A percentile compares a stretch with the other conserved stretches of the same genome.
phyloP scores from a whole-genome alignment of 345 rosid species.

The Pugionium cornutum region DNA sequence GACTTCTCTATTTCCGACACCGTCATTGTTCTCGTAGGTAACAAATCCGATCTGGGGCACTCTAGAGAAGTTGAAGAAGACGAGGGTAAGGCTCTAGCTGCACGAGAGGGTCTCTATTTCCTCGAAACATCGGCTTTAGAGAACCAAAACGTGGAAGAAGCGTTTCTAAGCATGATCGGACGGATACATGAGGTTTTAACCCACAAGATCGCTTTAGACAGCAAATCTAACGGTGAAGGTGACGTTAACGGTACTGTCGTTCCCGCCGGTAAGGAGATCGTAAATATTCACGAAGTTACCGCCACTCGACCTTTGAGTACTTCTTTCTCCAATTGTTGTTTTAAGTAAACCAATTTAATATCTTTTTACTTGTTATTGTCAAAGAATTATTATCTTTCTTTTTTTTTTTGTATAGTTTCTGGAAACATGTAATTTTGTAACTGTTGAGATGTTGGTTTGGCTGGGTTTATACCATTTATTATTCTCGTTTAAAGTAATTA shows the following conservation, averaged over 20 bases:
- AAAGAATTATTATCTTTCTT: background rate
- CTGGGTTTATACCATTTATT: background rate
- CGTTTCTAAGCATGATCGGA: too few species aligned
- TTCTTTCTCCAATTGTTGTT: constrained; percentile 55
- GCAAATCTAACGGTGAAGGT: too few species aligned
- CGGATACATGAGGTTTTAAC: too few species aligned
- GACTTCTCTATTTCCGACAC: constrained; percentile 53
- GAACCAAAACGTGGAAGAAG: too few species aligned
- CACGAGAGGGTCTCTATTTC: too few species aligned
- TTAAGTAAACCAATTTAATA: constrained; percentile 19
- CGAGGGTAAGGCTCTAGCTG: constrained; percentile 47
- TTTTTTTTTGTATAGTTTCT: background rate
- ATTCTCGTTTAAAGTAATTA: background rate
- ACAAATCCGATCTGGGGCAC: constrained; percentile 58
- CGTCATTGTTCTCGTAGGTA: constrained; percentile 74
- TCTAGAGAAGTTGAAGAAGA: constrained; percentile 57
- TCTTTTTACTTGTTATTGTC: background rate
- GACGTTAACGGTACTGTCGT: constrained; percentile 12
- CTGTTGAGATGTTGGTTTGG: background rate
- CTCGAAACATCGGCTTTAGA: too few species aligned
- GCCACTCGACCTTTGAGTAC: constrained; percentile 57
- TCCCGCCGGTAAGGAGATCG: constrained; percentile 50
- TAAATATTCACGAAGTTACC: constrained; percentile 60
- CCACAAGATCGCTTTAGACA: too few species aligned
- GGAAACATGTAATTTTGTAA: background rate